Conservation (phyloP, 116 monocot genomes). For the Thalassia testudinum region DNA sequence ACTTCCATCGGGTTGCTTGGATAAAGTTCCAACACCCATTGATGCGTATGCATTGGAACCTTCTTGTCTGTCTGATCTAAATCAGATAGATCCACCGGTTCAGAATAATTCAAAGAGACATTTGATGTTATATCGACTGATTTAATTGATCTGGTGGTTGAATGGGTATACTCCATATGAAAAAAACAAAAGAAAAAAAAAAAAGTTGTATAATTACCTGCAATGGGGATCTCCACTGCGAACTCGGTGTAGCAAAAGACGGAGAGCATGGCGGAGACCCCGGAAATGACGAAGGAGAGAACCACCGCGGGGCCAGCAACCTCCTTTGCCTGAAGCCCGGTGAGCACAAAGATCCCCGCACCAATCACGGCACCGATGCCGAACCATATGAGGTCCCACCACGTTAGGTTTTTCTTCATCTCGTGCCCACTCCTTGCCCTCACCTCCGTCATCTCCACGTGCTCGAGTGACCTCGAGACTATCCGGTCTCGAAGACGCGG, state of each 20-base stretch:
- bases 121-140: too few relatives aligned
- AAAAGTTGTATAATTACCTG: conserved; percentile 33
- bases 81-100: too few relatives aligned
- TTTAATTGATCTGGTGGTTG: too few relatives aligned
- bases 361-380: conserved; percentile 73
- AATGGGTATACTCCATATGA: too few relatives aligned
- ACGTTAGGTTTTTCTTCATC: conserved; percentile 51
- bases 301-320: conserved; percentile 53
- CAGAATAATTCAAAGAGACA: too few relatives aligned
- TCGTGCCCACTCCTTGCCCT: conserved; percentile 37
- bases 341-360: conserved; percentile 65
- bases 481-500: conserved; percentile 30
- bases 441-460: conserved; percentile 37
- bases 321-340: conserved; percentile 34
- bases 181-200: too few relatives aligned
- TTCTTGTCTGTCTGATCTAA: too few relatives aligned
- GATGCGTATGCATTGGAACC: too few relatives aligned
- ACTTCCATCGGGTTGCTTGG: too few relatives aligned
- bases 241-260: conserved; percentile 68
- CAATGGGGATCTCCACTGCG: conserved; percentile 62
- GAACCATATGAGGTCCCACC: conserved; percentile 75
- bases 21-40: too few relatives aligned
- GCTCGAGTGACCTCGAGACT: conserved; percentile 26
- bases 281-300: conserved; percentile 50
- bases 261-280: conserved; percentile 56